Percentiles rank a stretch among this genome's conserved stretches.
Conservation (phyloP, 2,329 filamentous ascomycete genomes). For the Apiospora kogelbergensis region DNA sequence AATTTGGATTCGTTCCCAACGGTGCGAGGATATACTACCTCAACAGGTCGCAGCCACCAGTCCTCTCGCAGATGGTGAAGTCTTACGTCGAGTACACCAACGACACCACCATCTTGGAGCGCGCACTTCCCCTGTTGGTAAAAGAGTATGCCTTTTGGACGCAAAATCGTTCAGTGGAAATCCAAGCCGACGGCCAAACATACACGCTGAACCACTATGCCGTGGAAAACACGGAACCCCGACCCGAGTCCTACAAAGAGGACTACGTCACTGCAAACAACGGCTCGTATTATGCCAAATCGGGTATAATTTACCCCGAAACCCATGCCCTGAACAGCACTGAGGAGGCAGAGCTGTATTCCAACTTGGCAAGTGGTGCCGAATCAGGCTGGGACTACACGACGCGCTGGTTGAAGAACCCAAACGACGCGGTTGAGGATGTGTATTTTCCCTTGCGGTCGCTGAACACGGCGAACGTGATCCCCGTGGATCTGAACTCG, state of each 20-base stretch:
- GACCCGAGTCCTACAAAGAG: constrained; percentile 66
- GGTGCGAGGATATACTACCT: constrained; percentile 68
- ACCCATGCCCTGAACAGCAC: constrained; percentile 49
- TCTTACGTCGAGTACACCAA: constrained; percentile 64
- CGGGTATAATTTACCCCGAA: constrained; percentile 59
- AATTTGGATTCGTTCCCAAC: constrained; percentile 67
- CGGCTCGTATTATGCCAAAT: constrained; percentile 57
- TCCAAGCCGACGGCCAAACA: constrained; percentile 45
- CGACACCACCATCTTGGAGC: constrained; percentile 58
- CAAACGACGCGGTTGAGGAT: constrained; percentile 57
- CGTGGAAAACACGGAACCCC: constrained; percentile 63
- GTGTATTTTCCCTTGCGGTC: constrained; percentile 66
- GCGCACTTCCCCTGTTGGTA: constrained; percentile 62
- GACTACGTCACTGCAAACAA: constrained; percentile 68
- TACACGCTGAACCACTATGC: constrained; percentile 60
- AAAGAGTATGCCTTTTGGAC: constrained; percentile 65
- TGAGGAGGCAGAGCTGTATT: constrained; percentile 54
- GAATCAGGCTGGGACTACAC: constrained; percentile 68
- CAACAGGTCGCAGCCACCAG: constrained; percentile 66
- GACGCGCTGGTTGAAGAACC: constrained; percentile 57
- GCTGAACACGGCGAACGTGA: constrained; percentile 56
- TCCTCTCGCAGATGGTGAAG: constrained; percentile 66
- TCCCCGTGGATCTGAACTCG: constrained; percentile 68
- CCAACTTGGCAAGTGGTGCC: constrained; percentile 63
- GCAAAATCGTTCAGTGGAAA: constrained; percentile 57